These are phyloP conservation scores for Thuidium tamariscinum DNA, from an alignment of 225 moss, liverwort and hornwort species.

Conservation along the genomic window DNA sequence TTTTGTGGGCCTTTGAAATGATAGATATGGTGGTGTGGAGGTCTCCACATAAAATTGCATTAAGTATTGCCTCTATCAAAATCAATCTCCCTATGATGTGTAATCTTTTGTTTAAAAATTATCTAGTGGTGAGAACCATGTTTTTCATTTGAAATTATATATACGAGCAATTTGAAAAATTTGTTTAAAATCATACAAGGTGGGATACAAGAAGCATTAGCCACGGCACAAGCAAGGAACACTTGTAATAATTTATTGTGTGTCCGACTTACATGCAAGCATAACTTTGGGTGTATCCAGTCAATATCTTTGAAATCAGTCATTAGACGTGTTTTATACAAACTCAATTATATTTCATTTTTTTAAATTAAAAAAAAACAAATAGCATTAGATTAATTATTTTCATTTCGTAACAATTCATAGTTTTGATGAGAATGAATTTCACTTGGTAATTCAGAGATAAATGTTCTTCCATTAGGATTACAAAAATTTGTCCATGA, in stretches of 20 bases:
- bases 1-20: not conserved
- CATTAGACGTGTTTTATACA: not conserved
- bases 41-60: not conserved
- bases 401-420: not conserved
- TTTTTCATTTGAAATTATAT: not conserved
- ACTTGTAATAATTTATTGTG: not conserved
- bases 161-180: not conserved
- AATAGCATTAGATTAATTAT: too few species aligned
- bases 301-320: not conserved
- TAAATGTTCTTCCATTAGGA: not conserved
- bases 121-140: not conserved
- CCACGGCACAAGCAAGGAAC: not conserved
- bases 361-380: not conserved
- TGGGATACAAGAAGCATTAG: not conserved
- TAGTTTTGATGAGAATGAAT: not conserved
- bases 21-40: not conserved
- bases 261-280: not conserved
- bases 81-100: not conserved
- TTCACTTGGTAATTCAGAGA: not conserved
- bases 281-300: fast-evolving
- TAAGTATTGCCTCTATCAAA: fast-evolving
- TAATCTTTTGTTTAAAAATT: not conserved
- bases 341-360: not conserved
- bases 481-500: not conserved
- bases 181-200: not conserved